phyloP scores from a whole-genome alignment of 2,329 filamentous ascomycete genomes.

The Ophiosphaerella herpotricha region DNA sequence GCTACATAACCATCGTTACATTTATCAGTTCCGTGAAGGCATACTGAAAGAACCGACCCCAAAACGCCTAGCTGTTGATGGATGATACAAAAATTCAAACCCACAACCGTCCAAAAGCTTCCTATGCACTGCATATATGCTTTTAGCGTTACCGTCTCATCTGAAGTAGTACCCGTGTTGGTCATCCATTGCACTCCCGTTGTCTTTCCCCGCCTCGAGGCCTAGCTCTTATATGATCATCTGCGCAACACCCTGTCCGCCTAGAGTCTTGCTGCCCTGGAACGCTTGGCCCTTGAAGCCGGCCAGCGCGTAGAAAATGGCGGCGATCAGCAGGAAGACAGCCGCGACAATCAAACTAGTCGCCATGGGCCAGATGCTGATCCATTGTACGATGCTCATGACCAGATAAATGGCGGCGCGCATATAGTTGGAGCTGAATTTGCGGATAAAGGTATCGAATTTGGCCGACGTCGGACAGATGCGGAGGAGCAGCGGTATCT shows the following conservation, averaged over 20 bases:
- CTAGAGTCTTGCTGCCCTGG: slow-evolving; percentile 92
- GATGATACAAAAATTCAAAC: slow-evolving; percentile 30
- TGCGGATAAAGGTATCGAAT: slow-evolving; percentile 89
- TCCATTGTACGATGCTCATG: slow-evolving; percentile 84
- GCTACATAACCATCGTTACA: slow-evolving; percentile 10
- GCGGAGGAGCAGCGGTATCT: slow-evolving; percentile 91
- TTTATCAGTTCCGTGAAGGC: slow-evolving; percentile 1
- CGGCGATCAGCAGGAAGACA: slow-evolving; percentile 76
- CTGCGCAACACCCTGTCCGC: slow-evolving; percentile 90
- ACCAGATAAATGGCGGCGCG: slow-evolving; percentile 82
- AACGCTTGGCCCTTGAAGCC: slow-evolving; percentile 83
- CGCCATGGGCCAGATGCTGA: slow-evolving; percentile 68
- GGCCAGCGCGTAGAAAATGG: slow-evolving; percentile 78
- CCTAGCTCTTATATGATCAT: slow-evolving; percentile 74
- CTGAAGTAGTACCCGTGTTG: no score
- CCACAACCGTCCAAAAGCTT: slow-evolving; percentile 2
- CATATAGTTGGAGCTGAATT: slow-evolving; percentile 95
- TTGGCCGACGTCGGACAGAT: slow-evolving; percentile 93
- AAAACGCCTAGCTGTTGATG: slow-evolving; percentile 38
- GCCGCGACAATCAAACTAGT: slow-evolving; percentile 86
- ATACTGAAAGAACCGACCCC: slow-evolving; percentile 2
- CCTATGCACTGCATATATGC: neutral
- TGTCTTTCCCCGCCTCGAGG: slow-evolving; percentile 2
- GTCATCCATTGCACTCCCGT: neutral
- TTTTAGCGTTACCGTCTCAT: neutral